Base-by-base conservation (phyloP, 352 stramenopile species). In the Aphanomyces invadans region DNA sequence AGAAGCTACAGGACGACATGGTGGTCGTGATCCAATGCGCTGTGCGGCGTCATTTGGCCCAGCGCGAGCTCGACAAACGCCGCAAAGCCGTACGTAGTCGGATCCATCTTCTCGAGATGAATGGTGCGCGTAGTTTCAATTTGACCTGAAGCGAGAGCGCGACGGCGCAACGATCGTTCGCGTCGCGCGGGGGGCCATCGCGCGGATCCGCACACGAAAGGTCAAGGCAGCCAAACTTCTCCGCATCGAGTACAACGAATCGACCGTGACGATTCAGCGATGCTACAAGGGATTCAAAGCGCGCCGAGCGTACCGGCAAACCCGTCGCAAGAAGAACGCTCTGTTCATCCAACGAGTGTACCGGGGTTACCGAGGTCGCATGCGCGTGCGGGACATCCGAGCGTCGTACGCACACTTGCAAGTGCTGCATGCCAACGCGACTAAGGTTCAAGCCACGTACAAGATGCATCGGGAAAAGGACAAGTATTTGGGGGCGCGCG, bases 371-470 rank as follows among this genome's bases (percentile, higher is more conserved):
- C 54, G 71, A 10, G 88, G 85, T 2, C 75, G 88, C 1, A 44
- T 48, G 9, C 71, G 69, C 25, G 86, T 76, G 36, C 49, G 66
- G 19, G 60, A 62, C 46, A 56, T 91, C 10, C 77, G 86, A 1
- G 70, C 76, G 17, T 70, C 78, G 4, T 73, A 77, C 25, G 60
- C 71, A 19, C 67, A 75, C 17, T 72, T 85, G 0, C 65, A 74
- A 4, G 77, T 77, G 55, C 70, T 89, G 48, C 70, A 90, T 42
- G 69, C 68, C 10, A 80, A 82, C 12, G 88, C 89, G 9, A 74
- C 84, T 3, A 92, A 88, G 60, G 48, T 97, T 26, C 90, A 97
- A 68, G 81, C 88, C 21, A 90, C 86, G 0, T 97, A 87, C 84
- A 80, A 79, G 10, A 97, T 96, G 88, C 83, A 95, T 55, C 60